phyloP scores from a whole-genome alignment of 2,329 filamentous ascomycete species.

The Neobulgaria alba region DNA sequence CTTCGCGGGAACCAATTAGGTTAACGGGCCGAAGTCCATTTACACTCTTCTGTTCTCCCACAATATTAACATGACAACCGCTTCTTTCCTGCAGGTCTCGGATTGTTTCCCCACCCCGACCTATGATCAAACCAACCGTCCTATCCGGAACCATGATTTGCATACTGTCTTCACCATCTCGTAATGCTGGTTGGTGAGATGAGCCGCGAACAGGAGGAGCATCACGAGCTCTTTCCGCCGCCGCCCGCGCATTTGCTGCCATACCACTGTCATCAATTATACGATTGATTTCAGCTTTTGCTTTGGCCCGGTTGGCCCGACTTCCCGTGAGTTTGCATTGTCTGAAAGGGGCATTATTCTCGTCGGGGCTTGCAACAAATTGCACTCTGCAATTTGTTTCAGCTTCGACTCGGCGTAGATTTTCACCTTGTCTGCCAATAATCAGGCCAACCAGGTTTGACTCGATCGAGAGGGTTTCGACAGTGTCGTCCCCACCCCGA shows the following conservation, averaged over 20 bases:
- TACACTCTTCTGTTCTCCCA: conserved; percentile 85
- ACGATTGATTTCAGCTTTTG: conserved; percentile 73
- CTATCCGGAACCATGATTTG: conserved; percentile 94
- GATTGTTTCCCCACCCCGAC: conserved; percentile 88
- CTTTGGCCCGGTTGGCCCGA: conserved; percentile 62
- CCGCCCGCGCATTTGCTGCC: conserved; percentile 39
- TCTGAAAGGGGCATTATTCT: conserved; percentile 61
- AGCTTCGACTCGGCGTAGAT: conserved; percentile 73
- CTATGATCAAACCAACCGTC: conserved; percentile 87
- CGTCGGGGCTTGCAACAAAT: conserved; percentile 70
- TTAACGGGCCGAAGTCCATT: conserved; percentile 87
- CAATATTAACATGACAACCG: conserved; percentile 93
- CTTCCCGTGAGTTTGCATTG: conserved; percentile 81
- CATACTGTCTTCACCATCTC: conserved; percentile 75
- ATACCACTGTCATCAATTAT: conserved; percentile 83
- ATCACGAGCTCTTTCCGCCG: conserved; percentile 30
- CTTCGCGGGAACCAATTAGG: conserved; percentile 69
- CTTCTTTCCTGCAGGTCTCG: conserved; percentile 84
- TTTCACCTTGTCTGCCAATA: conserved; percentile 85
- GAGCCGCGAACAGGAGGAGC: conserved; percentile 22
- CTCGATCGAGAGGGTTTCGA: conserved; percentile 79
- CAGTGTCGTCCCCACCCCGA: conserved; percentile 49
- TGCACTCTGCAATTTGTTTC: conserved; percentile 80
- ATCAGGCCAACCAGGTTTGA: conserved; percentile 82
- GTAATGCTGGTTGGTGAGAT: conserved; percentile 41